Evolutionary conservation across 768 basidiomycete genomes (phyloP).

Genomic region (Asterophora lycoperdoides): DNA sequence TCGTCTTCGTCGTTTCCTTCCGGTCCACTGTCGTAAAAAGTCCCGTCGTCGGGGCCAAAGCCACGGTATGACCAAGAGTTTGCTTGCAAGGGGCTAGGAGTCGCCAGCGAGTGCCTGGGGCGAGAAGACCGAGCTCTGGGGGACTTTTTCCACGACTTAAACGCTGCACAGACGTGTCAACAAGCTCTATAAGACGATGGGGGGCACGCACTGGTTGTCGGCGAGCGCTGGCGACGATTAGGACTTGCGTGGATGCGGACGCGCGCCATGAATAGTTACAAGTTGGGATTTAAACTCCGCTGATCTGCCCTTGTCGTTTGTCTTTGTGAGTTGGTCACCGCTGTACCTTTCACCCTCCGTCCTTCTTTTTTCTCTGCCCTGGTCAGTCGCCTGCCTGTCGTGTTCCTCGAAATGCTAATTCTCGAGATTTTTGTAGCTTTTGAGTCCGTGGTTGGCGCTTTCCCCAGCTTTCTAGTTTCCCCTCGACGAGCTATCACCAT

Average conservation of each 20-base stretch:
- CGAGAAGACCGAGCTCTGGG: neutral
- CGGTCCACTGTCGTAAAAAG: conserved; percentile 9
- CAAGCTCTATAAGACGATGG: neutral
- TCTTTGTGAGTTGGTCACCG: conserved; percentile 16
- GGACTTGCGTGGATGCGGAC: neutral
- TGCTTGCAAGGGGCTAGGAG: neutral
- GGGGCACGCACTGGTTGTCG: no score
- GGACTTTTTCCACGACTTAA: conserved; percentile 3
- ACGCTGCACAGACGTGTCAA: conserved; percentile 8
- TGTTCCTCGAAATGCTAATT: neutral
- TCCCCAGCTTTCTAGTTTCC: conserved; percentile 8
- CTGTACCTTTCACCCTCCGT: conserved; percentile 17
- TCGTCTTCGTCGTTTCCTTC: conserved; percentile 15
- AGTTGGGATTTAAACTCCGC: conserved; percentile 43
- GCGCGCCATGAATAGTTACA: conserved; percentile 17
- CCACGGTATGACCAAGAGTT: neutral
- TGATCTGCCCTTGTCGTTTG: conserved; percentile 20
- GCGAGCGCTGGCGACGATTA: neutral
- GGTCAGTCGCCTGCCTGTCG: conserved; percentile 5
- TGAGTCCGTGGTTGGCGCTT: conserved; percentile 17
- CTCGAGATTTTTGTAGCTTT: neutral
- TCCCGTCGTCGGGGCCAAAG: conserved; percentile 16
- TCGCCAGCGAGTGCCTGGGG: conserved; percentile 2
- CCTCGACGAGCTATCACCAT: conserved; percentile 17
- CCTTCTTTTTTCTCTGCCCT: conserved; percentile 15